Percentiles rank a stretch among this genome's conserved stretches.
Conservation (phyloP, 1,139 yeast species). For the Lodderomyces theae region DNA sequence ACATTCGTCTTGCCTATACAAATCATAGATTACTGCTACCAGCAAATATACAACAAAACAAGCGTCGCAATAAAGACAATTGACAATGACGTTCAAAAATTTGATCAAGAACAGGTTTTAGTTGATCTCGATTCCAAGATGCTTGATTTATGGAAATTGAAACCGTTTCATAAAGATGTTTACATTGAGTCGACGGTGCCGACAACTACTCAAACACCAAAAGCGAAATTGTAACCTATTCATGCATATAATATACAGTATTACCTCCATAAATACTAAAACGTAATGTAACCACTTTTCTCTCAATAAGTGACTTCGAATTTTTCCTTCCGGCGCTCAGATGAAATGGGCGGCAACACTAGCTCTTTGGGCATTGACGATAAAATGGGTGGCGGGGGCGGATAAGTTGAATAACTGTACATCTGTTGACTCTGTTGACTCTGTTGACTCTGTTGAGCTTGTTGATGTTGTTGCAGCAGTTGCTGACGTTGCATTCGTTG, state of each 20-base stretch:
- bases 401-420: slow-evolving; percentile 13
- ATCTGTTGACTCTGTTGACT: slow-evolving; percentile 6
- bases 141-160: slow-evolving; percentile 25
- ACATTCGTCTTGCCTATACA: slow-evolving; percentile 32
- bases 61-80: neutral
- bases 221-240: neutral
- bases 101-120: neutral
- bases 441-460: slow-evolving; percentile 3
- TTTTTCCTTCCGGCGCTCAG: slow-evolving; percentile 9
- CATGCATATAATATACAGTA: slow-evolving; percentile 7
- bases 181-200: slow-evolving; percentile 14
- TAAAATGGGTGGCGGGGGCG: slow-evolving; percentile 16
- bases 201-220: neutral
- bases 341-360: slow-evolving; percentile 15
- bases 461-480: slow-evolving; percentile 6
- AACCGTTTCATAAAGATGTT: slow-evolving; percentile 22
- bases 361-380: slow-evolving; percentile 10
- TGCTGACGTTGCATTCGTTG: slow-evolving; percentile 2
- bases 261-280: slow-evolving; percentile 2
- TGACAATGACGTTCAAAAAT: neutral
- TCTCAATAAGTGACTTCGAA: neutral
- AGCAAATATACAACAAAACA: slow-evolving; percentile 6
- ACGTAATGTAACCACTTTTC: neutral
- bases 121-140: slow-evolving; percentile 18
- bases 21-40: slow-evolving; percentile 21